Percentiles rank a stretch among this genome's conserved stretches.
phyloP scores from a whole-genome alignment of 129 eudicot species.

The Helianthus annuus region HanXRQr2.0-SUNRISE NC_035433.2:84771361-84771860 shows the following conservation, averaged over 20 bases:
- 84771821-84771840: neutral
- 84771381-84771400: constrained; percentile 85
- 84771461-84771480: constrained; percentile 58
- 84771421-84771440: constrained; percentile 93
- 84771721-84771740: constrained; percentile 11
- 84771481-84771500: constrained; percentile 13
- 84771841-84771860: neutral
- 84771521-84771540: constrained; percentile 48
- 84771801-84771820: neutral
- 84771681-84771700: constrained; percentile 98
- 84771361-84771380: constrained; percentile 85
- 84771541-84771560: constrained; percentile 90
- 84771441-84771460: constrained; percentile 93
- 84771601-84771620: constrained; percentile 97
- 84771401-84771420: constrained; percentile 93
- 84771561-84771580: constrained; percentile 91
- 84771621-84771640: constrained; percentile 99
- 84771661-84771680: constrained; percentile 97
- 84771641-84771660: constrained; percentile 90
- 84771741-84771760: neutral
- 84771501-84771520: constrained; percentile 25
- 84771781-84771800: neutral
- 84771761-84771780: neutral
- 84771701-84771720: constrained; percentile 34
- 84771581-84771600: constrained; percentile 99